These are phyloP conservation scores for Leccinum subgranulosum DNA, from an alignment of 768 basidiomycete species.

Conservation along the genomic window DNA sequence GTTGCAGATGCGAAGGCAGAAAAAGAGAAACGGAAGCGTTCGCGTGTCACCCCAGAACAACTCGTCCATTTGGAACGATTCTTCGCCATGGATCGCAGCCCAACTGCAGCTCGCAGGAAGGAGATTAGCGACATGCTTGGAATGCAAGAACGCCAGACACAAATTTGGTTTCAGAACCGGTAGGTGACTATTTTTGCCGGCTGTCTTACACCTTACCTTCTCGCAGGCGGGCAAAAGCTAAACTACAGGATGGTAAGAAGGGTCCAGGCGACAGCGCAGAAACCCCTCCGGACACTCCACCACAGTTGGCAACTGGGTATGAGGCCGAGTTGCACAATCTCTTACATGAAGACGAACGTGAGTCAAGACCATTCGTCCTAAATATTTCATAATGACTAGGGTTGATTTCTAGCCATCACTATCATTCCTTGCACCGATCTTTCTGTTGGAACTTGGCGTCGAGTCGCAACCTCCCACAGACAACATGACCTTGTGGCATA, in stretches of 20 bases:
- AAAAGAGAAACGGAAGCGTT: conserved; percentile 68
- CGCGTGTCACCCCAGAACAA: conserved; percentile 77
- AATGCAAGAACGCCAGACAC: conserved; percentile 85
- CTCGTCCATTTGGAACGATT: conserved; percentile 71
- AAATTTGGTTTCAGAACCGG: conserved; percentile 91
- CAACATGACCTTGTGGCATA: conserved; percentile 75
- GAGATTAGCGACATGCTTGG: conserved; percentile 74
- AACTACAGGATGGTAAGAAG: conserved; percentile 62
- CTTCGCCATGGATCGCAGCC: conserved; percentile 67
- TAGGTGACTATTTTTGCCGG: neutral
- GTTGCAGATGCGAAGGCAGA: conserved; percentile 27
- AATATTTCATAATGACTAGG: neutral
- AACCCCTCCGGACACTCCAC: conserved; percentile 46
- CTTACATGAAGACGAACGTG: conserved; percentile 78
- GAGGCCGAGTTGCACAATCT: conserved; percentile 60
- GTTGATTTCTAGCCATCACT: conserved; percentile 52
- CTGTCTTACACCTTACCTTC: neutral
- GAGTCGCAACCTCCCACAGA: conserved; percentile 53
- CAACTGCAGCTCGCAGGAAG: conserved; percentile 64
- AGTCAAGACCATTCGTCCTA: conserved; percentile 27
- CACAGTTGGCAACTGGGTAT: conserved; percentile 48
- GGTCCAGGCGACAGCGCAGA: conserved; percentile 33
- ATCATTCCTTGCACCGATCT: conserved; percentile 76
- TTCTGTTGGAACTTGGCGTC: conserved; percentile 75
- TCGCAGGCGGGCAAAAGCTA: conserved; percentile 76